phyloP scores from a whole-genome alignment of 176 grass and related monocot species.

The Tillandsia leiboldiana region DNA sequence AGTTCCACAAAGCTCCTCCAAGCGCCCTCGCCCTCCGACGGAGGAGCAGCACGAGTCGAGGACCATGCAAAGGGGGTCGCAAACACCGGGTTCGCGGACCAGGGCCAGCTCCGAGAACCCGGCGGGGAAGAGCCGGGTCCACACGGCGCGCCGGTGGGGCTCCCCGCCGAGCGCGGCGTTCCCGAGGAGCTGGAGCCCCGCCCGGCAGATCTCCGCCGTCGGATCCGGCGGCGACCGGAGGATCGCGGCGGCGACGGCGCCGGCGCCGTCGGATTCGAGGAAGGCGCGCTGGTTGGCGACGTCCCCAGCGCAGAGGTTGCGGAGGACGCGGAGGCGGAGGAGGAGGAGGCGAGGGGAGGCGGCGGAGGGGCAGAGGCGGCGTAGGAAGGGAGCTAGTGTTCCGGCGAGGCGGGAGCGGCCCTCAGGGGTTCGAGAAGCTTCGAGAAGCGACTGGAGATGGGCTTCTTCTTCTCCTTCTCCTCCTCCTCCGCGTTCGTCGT shows the following conservation, averaged over 20 bases:
- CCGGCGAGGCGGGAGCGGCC: conserved; percentile 41
- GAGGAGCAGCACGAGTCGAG: conserved; percentile 73
- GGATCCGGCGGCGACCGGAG: conserved; percentile 12
- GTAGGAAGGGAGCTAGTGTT: conserved; percentile 11
- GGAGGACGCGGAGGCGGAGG: conserved; percentile 54
- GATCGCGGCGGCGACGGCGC: conserved; percentile 20
- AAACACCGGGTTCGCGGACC: conserved; percentile 37
- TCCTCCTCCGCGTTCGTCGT: conserved; percentile 23
- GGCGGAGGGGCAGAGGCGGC: conserved; percentile 19
- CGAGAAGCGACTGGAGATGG: conserved; percentile 19
- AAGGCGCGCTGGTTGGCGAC: conserved; percentile 56
- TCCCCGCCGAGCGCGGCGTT: conserved; percentile 63
- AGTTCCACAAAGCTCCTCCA: conserved; percentile 43
- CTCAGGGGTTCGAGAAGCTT: conserved; percentile 35
- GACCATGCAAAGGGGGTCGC: conserved; percentile 82
- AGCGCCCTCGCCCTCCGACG: conserved; percentile 34
- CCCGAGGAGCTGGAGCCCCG: conserved; percentile 53
- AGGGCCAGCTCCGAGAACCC: conserved; percentile 34
- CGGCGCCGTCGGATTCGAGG: conserved; percentile 31
- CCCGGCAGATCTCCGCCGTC: conserved; percentile 31
- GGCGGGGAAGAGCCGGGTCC: conserved; percentile 51
- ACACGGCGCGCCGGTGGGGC: conserved; percentile 48
- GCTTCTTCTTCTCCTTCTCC: too few relatives aligned
- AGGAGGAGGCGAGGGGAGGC: conserved; percentile 25
- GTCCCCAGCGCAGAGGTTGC: conserved; percentile 79